A percentile compares a stretch with the other conserved stretches of the same genome.
These are phyloP conservation scores for Echria macrotheca DNA, from an alignment of 495 filamentous ascomycete genomes.

Conservation along the genomic window DNA sequence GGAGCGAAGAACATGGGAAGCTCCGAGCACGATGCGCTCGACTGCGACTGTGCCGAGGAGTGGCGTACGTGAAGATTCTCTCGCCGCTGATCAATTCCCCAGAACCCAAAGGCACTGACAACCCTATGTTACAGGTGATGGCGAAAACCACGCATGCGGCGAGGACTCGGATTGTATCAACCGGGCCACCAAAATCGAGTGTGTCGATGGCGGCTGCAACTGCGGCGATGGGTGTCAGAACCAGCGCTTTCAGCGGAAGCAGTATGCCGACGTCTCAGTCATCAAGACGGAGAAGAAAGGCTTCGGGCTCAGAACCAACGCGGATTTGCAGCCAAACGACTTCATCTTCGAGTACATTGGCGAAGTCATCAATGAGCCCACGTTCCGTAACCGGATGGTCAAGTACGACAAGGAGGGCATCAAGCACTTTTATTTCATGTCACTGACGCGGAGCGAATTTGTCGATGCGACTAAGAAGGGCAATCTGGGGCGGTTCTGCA, in stretches of 20 bases:
- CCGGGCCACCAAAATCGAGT: conserved; percentile 96
- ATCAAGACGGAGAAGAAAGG: conserved; percentile 98
- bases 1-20: conserved; percentile 82
- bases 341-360: conserved; percentile 99
- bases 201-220: conserved; percentile 72
- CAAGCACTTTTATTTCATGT: conserved; percentile 99
- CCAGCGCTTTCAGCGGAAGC: conserved; percentile 84
- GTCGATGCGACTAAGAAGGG: conserved; percentile 97
- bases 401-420: conserved; percentile 94
- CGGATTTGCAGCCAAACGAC: conserved; percentile 68
- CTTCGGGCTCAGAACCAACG: conserved; percentile 80
- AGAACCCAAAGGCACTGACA: no score
- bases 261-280: conserved; percentile 88
- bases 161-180: conserved; percentile 99
- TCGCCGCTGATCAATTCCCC: no score
- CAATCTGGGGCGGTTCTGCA: conserved; percentile 95
- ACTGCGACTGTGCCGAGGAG: conserved; percentile 92
- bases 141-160: conserved; percentile 80
- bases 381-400: conserved; percentile 80
- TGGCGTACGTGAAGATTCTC: conserved; percentile 89
- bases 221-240: conserved; percentile 89
- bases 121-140: conserved; percentile 51
- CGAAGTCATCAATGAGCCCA: conserved; percentile 90
- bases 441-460: conserved; percentile 91
- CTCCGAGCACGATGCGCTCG: conserved; percentile 83